Evolutionary conservation across 2,329 filamentous ascomycete species (phyloP).

Genomic region (Aspergillus novoparasiticus): DNA sequence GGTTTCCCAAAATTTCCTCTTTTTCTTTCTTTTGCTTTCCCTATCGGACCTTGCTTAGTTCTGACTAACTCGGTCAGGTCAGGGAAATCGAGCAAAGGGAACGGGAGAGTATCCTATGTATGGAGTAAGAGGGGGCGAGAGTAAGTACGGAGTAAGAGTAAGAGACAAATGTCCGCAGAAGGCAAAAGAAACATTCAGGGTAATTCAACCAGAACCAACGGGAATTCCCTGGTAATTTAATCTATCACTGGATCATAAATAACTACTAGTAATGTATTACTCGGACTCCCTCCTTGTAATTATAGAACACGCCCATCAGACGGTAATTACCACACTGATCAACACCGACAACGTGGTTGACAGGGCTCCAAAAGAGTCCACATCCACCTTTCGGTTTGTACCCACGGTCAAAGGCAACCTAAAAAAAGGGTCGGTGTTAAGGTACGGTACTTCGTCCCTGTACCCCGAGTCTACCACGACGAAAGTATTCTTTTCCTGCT

Average conservation of each 20-base stretch:
- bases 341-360: slow-evolving; percentile 31
- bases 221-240: neutral
- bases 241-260: neutral
- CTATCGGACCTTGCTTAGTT: neutral
- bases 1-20: neutral
- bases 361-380: slow-evolving; percentile 22
- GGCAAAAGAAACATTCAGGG: neutral
- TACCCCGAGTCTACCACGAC: neutral
- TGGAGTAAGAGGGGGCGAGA: neutral
- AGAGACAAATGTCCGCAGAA: neutral
- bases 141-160: neutral
- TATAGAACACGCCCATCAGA: neutral
- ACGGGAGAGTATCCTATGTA: neutral
- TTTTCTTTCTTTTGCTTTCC: neutral
- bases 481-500: neutral
- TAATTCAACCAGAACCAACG: neutral
- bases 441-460: neutral
- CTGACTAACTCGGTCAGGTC: neutral
- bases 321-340: slow-evolving; percentile 10
- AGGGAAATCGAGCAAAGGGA: neutral
- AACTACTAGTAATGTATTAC: neutral
- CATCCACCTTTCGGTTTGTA: slow-evolving; percentile 14
- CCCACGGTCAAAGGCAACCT: slow-evolving; percentile 11
- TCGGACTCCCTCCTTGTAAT: neutral
- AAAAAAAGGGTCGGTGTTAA: neutral